Evolutionary conservation across 805 yeast species (phyloP).

Genomic region (Metschnikowia hibisci): DNA sequence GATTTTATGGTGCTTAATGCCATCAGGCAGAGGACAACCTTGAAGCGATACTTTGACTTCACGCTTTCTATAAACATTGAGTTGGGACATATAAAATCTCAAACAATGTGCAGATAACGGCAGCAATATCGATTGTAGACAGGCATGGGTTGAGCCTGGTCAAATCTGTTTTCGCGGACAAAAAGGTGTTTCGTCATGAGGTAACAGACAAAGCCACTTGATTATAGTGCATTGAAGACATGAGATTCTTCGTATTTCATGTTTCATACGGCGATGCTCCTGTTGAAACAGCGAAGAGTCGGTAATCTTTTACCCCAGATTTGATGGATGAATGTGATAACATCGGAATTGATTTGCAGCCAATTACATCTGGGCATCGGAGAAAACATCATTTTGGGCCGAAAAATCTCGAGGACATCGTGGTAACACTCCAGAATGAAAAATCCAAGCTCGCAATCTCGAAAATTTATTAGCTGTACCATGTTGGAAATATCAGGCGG

Average conservation of each 20-base stretch:
- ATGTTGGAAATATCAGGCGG: constrained; percentile 47
- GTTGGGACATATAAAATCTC: constrained; percentile 47
- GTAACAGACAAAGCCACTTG: constrained; percentile 42
- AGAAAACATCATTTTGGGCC: constrained; percentile 51
- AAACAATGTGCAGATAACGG: constrained; percentile 45
- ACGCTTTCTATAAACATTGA: constrained; percentile 60
- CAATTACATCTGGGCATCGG: constrained; percentile 61
- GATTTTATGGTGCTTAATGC: constrained; percentile 62
- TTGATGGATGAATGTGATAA: constrained; percentile 48
- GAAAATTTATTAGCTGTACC: constrained; percentile 72
- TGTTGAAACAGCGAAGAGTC: constrained; percentile 62
- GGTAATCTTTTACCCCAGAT: constrained; percentile 39
- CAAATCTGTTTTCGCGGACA: constrained; percentile 55
- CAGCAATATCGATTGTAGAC: constrained; percentile 39
- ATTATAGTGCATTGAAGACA: constrained; percentile 38
- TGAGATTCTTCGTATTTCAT: constrained; percentile 37
- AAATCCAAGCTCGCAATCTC: constrained; percentile 43
- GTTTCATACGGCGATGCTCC: constrained; percentile 40
- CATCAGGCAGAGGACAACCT: constrained; percentile 50
- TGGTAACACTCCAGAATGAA: constrained; percentile 19
- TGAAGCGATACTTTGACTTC: constrained; percentile 54
- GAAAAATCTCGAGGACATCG: constrained; percentile 26
- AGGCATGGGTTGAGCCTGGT: constrained; percentile 43
- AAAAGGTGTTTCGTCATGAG: constrained; percentile 56
- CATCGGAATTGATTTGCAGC: constrained; percentile 62